Conservation (phyloP, 139 green algal genomes). For the Parachlorella kessleri region DNA sequence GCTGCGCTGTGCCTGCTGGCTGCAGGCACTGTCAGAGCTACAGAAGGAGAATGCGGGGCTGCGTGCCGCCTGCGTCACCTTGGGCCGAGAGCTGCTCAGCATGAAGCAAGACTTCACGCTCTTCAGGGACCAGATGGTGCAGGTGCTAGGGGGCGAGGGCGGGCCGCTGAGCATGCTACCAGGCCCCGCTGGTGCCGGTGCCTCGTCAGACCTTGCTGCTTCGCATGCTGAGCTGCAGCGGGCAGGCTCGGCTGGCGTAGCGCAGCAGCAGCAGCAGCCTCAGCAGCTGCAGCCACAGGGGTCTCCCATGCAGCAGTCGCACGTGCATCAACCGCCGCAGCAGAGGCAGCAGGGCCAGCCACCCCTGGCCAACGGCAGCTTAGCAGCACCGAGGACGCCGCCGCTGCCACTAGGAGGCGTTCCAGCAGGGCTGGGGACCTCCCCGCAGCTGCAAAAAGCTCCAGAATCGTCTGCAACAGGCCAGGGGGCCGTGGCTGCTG, state of each 20-base stretch:
- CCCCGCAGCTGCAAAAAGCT: no score
- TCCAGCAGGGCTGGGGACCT: background rate
- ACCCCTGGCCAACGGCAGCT: background rate
- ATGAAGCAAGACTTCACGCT: constrained; percentile 33
- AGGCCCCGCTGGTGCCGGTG: no score
- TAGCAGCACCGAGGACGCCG: background rate
- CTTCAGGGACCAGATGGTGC: constrained; percentile 23
- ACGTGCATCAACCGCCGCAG: background rate
- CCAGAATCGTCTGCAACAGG: no score
- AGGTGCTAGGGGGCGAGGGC: constrained; percentile 1
- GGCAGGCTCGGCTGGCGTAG: no score
- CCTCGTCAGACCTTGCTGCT: no score
- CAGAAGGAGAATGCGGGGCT: constrained; percentile 45
- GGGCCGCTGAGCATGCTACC: no score
- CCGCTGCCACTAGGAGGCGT: background rate
- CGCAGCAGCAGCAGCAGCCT: constrained; percentile 12
- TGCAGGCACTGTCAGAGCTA: constrained; percentile 38
- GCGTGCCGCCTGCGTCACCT: constrained; percentile 23
- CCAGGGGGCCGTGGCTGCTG: no score
- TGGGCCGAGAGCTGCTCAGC: constrained; percentile 34
- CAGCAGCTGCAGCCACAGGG: background rate
- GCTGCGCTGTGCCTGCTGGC: no score
- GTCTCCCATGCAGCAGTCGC: background rate
- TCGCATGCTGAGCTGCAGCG: no score
- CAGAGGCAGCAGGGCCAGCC: background rate